phyloP scores from a whole-genome alignment of 345 rosid species.

The Physaria fendleri region DNA sequence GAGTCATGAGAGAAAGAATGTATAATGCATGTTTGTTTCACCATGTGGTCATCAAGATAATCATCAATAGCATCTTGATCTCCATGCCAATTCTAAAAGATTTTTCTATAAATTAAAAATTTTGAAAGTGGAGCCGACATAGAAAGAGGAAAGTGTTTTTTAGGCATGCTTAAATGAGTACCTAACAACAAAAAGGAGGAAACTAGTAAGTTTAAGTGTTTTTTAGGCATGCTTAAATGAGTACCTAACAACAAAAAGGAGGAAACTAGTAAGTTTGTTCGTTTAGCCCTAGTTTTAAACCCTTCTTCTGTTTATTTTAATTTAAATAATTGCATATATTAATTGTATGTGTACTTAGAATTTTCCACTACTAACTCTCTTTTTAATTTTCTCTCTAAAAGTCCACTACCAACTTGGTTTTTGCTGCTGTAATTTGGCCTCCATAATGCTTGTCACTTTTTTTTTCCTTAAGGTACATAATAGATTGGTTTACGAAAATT shows the following conservation, averaged over 20 bases:
- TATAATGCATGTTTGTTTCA: conserved; percentile 11
- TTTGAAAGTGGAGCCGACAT: conserved; percentile 25
- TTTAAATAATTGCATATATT: not conserved
- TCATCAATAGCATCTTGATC: not conserved
- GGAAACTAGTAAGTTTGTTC: not conserved
- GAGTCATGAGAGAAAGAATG: not conserved
- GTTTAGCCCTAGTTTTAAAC: conserved; percentile 3
- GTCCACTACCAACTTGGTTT: not conserved
- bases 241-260: conserved; percentile 23
- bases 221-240: conserved; percentile 35
- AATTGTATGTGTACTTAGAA: conserved; percentile 12
- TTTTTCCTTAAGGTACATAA: conserved; percentile 15
- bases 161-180: conserved; percentile 34
- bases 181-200: conserved; percentile 21
- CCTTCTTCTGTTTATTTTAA: not conserved
- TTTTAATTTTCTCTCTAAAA: not conserved
- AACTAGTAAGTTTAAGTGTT: conserved; percentile 4
- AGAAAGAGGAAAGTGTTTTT: conserved; percentile 22
- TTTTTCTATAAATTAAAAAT: not conserved
- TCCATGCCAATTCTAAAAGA: not conserved
- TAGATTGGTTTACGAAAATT: conserved; percentile 6
- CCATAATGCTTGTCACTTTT: not conserved
- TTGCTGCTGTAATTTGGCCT: not conserved
- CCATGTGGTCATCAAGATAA: not conserved
- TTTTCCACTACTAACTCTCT: conserved; percentile 2